phyloP scores from a whole-genome alignment of 768 basidiomycete genomes.

The Pilatotrama ljubarskyi region DNA sequence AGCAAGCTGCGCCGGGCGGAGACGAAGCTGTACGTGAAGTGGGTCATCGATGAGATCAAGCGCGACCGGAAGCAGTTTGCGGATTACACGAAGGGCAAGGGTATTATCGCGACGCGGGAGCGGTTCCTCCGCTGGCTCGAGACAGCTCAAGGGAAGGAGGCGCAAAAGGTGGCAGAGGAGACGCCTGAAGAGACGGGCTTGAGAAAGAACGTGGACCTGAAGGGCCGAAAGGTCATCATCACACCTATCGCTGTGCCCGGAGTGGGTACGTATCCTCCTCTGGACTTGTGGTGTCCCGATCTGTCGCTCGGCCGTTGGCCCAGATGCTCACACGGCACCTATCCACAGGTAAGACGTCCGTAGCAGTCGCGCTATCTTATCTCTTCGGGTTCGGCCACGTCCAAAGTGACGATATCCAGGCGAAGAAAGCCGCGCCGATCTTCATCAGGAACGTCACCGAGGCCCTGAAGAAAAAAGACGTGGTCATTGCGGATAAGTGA shows the following conservation, averaged over 20 bases:
- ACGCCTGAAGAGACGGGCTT: constrained; percentile 32
- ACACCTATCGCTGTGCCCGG: constrained; percentile 91
- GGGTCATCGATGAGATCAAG: constrained; percentile 80
- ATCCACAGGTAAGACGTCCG: constrained; percentile 79
- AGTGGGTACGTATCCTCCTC: constrained; percentile 62
- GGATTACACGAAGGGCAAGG: constrained; percentile 66
- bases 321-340: background rate
- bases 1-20: constrained; percentile 74
- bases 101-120: constrained; percentile 84
- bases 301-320: background rate
- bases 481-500: constrained; percentile 94
- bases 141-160: constrained; percentile 44
- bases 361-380: constrained; percentile 74
- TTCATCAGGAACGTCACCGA: constrained; percentile 74
- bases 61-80: constrained; percentile 59
- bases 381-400: constrained; percentile 90
- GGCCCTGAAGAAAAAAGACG: constrained; percentile 60
- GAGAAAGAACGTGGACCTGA: constrained; percentile 27
- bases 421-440: constrained; percentile 66
- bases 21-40: constrained; percentile 75
- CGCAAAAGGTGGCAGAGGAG: constrained; percentile 26
- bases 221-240: constrained; percentile 76
- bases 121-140: constrained; percentile 71
- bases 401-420: constrained; percentile 86
- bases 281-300: background rate